These are phyloP conservation scores for Piper betle DNA, from an alignment of 164 flowering plant genomes.

Conservation along the genomic window DNA sequence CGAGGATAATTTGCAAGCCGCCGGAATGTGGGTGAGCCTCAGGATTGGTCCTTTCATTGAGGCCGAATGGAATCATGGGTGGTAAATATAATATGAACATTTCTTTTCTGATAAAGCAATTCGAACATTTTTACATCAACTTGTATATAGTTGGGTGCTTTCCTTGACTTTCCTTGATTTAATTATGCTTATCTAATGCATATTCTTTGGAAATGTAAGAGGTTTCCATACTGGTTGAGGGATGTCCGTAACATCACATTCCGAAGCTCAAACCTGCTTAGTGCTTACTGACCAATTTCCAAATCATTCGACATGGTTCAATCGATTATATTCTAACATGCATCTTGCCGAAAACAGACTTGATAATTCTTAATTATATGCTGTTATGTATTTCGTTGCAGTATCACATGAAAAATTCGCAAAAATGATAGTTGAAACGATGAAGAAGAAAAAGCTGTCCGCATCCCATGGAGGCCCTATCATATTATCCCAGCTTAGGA, in stretches of 20 bases:
- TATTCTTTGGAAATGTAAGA: constrained; percentile 20
- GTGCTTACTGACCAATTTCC: no score
- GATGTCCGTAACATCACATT: constrained; percentile 47
- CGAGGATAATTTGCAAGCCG: no score
- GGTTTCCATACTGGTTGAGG: constrained; percentile 72
- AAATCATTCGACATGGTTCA: no score
- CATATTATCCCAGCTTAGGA: constrained; percentile 29
- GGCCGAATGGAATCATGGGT: constrained; percentile 46
- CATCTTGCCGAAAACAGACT: no score
- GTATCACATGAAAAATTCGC: constrained; percentile 36
- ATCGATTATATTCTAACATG: no score
- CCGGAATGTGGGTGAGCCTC: constrained; percentile 32
- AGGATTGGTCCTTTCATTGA: constrained; percentile 49
- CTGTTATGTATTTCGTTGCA: constrained; percentile 30
- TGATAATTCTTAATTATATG: no score
- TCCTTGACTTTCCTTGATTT: neutral
- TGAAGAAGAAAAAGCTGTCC: constrained; percentile 36
- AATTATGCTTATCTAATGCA: neutral
- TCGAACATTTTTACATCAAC: neutral
- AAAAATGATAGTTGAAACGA: constrained; percentile 24
- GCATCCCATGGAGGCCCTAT: constrained; percentile 60
- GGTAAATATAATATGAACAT: no score
- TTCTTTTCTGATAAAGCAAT: no score
- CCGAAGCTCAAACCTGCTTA: no score
- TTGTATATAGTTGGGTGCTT: neutral